A percentile compares a stretch with the other conserved stretches of the same genome.
Conservation (phyloP, 2,329 filamentous ascomycete species). For the Fusarium sp. region DNA sequence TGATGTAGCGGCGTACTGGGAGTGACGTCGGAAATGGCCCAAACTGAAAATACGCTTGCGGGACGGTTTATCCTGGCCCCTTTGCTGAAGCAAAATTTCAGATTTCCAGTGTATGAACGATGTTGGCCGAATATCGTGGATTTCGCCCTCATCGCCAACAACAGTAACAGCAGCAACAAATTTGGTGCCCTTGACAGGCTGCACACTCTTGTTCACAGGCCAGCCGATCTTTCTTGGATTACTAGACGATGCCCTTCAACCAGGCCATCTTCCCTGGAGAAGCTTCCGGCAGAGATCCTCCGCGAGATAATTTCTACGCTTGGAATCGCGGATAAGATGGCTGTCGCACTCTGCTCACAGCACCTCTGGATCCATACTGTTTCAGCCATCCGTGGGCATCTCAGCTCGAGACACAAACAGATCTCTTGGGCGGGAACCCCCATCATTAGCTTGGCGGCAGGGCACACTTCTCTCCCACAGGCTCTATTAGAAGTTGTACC, state of each 20-base stretch:
- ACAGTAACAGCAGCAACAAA: too few species aligned
- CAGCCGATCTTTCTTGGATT: not conserved
- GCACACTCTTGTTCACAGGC: not conserved
- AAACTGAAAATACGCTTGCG: too few species aligned
- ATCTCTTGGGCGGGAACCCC: constrained; percentile 2
- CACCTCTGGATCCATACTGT: not conserved
- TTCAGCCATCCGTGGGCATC: not conserved
- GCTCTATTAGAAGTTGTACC: not conserved
- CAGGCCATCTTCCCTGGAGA: not conserved
- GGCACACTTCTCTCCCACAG: not conserved
- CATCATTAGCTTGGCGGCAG: not conserved
- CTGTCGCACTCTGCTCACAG: not conserved
- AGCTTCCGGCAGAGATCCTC: not conserved
- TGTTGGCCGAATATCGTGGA: too few species aligned
- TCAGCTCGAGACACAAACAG: not conserved
- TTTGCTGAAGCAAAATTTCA: not conserved
- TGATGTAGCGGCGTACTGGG: too few species aligned
- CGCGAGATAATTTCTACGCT: not conserved
- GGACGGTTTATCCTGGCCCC: not conserved
- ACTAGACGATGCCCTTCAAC: not conserved
- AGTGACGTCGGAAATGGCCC: too few species aligned
- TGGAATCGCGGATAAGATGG: not conserved
- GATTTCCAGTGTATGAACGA: too few species aligned
- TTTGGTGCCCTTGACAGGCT: not conserved
- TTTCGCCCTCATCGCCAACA: too few species aligned